Conservation (phyloP, 805 yeast genomes). For the Metschnikowia baotianmanensis region DNA sequence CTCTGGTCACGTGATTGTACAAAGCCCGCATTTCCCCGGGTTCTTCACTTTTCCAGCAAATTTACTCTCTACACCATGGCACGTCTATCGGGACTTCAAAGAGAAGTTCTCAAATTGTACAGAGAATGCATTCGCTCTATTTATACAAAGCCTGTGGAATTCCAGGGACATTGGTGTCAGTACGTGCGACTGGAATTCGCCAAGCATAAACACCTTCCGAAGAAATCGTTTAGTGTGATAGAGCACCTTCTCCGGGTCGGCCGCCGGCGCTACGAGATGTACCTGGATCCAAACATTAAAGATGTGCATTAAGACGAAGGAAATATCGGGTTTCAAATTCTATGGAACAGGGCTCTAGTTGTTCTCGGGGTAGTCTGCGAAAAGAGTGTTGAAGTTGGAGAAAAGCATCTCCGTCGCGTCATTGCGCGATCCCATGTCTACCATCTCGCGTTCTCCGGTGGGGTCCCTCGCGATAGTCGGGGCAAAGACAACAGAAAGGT, state of each 20-base stretch:
- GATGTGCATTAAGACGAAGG: slow-evolving; percentile 46
- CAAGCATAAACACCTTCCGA: slow-evolving; percentile 54
- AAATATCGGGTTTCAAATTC: too few species aligned
- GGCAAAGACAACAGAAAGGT: slow-evolving; percentile 89
- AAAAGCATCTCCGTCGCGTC: slow-evolving; percentile 73
- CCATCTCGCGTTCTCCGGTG: slow-evolving; percentile 76
- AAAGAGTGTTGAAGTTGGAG: slow-evolving; percentile 43
- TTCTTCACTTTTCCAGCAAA: slow-evolving; percentile 7
- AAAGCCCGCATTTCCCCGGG: slow-evolving; percentile 6
- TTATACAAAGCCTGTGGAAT: slow-evolving; percentile 47
- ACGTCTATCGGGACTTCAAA: slow-evolving; percentile 43
- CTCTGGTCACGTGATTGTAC: not conserved
- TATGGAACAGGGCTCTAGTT: too few species aligned
- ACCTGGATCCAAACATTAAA: slow-evolving; percentile 65
- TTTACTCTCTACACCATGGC: slow-evolving; percentile 24
- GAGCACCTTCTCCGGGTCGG: slow-evolving; percentile 84
- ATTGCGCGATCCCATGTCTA: slow-evolving; percentile 80
- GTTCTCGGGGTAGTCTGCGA: slow-evolving; percentile 22
- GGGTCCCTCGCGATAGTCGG: slow-evolving; percentile 84
- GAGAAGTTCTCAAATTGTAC: slow-evolving; percentile 49
- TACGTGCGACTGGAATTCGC: slow-evolving; percentile 63
- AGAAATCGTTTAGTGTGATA: slow-evolving; percentile 79
- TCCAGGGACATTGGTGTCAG: slow-evolving; percentile 38
- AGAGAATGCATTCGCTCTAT: slow-evolving; percentile 46
- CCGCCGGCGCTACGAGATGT: slow-evolving; percentile 66